These are phyloP conservation scores for Leccinum arenicola DNA, from an alignment of 768 basidiomycete species.

Conservation along the genomic window DNA sequence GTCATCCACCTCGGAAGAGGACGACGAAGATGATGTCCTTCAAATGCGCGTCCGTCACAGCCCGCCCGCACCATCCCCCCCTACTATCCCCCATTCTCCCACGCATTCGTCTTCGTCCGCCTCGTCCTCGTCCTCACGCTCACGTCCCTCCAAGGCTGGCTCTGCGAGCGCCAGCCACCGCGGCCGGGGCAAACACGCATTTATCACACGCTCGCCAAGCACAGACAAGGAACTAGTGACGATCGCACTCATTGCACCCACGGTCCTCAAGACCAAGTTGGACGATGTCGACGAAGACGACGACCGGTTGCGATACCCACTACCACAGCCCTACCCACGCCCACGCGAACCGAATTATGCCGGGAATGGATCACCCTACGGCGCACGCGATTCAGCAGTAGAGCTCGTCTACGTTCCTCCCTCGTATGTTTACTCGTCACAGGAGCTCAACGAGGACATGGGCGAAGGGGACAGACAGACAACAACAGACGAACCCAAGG, in stretches of 20 bases:
- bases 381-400: constrained; percentile 48
- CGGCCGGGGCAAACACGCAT: constrained; percentile 40
- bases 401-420: constrained; percentile 73
- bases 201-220: constrained; percentile 36
- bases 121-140: constrained; percentile 22
- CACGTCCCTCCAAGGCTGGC: constrained; percentile 30
- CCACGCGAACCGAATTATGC: constrained; percentile 3
- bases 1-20: constrained; percentile 36
- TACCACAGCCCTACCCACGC: constrained; percentile 11
- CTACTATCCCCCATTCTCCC: constrained; percentile 33
- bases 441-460: constrained; percentile 18
- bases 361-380: constrained; percentile 14
- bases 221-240: constrained; percentile 56
- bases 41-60: constrained; percentile 53
- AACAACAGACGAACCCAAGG: not conserved
- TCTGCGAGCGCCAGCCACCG: constrained; percentile 19
- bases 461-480: constrained; percentile 19
- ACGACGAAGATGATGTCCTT: constrained; percentile 55
- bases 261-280: constrained; percentile 79
- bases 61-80: constrained; percentile 16
- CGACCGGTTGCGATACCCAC: constrained; percentile 14
- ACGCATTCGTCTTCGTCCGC: constrained; percentile 35
- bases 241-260: constrained; percentile 73
- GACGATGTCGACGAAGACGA: constrained; percentile 48
- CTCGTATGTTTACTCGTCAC: constrained; percentile 27